Evolutionary conservation across 495 filamentous ascomycete species (phyloP), one percentile per base, ranked within the genome.

Genomic region (Bathelium albidoporum): DNA sequence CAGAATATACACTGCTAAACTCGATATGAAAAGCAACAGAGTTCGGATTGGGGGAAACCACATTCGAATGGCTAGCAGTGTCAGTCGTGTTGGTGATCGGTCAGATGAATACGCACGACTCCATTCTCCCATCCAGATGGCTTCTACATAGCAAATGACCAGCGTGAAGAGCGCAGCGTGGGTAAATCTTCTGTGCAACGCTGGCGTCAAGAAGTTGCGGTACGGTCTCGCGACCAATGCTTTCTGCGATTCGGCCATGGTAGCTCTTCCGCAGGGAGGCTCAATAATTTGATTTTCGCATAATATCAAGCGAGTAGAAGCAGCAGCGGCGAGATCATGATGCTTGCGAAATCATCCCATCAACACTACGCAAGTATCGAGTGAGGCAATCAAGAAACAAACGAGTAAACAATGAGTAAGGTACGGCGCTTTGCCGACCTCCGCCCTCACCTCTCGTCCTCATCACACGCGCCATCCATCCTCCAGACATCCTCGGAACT

Each of bases 141-240:
- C 80, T 66, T 89, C 82, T n/a, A 82, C 28, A 73, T 95, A 97
- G 74, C 88, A 89, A 64, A 89, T 75, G 18, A 79, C 73, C 16
- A 93, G 70, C 9, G 88, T 73, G 43, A 89, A 72, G 36, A 81
- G 73, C 53, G 86, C 87, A 32, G 90, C 89, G 61, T 82, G 81
- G 44, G 86, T 85, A 78, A 97, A 97, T 63, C 91, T 82, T 67
- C 89, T 81, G 73, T 98, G 94, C 60, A 97, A 76, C 44, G 89
- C 83, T 36, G 94, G 92, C 43, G 93, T 96, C 63, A 97, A 76
- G 74, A 95, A 91, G 70, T 95, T 89, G 78, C 92, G 85, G 72
- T 96, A 97, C 44, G 82, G 82, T 59, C 83, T 77, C 34, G 69
- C 58, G n/a, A 59, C 58, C 18, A 39, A 32, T 60, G 76, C 72